phyloP scores from a whole-genome alignment of 352 stramenopile genomes.

The Phytophthora tentaculata region DNA sequence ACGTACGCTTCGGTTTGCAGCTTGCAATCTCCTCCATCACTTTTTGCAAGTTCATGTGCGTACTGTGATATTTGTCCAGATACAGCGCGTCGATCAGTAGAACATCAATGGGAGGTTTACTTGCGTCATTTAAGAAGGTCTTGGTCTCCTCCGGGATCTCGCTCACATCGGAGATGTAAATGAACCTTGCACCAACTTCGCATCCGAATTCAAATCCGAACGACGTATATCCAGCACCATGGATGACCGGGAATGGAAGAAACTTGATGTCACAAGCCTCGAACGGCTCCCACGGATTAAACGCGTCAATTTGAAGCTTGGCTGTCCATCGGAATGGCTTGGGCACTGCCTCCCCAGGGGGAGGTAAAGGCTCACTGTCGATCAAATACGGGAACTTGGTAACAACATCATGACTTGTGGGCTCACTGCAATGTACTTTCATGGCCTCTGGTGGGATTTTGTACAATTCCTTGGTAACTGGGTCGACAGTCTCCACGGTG shows the following conservation, averaged over 20 bases:
- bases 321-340: constrained; percentile 82
- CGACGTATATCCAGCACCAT: constrained; percentile 81
- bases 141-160: constrained; percentile 68
- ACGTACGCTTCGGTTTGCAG: constrained; percentile 71
- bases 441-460: constrained; percentile 64
- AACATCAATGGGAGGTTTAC: constrained; percentile 69
- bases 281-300: constrained; percentile 63
- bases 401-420: constrained; percentile 63
- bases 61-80: constrained; percentile 77
- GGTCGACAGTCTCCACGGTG: constrained; percentile 56
- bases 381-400: constrained; percentile 86
- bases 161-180: constrained; percentile 92
- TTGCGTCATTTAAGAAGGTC: constrained; percentile 59
- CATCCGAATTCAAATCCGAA: constrained; percentile 83
- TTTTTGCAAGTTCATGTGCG: constrained; percentile 86
- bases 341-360: constrained; percentile 12
- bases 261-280: constrained; percentile 51
- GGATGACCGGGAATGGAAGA: constrained; percentile 79
- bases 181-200: constrained; percentile 69
- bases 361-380: constrained; percentile 37
- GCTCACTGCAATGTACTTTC: constrained; percentile 63
- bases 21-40: constrained; percentile 66
- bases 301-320: constrained; percentile 70
- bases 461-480: constrained; percentile 61
- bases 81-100: constrained; percentile 87